These are phyloP conservation scores for Saprolegnia diclina DNA, from an alignment of 352 stramenopile species.

Conservation along the genomic window DNA sequence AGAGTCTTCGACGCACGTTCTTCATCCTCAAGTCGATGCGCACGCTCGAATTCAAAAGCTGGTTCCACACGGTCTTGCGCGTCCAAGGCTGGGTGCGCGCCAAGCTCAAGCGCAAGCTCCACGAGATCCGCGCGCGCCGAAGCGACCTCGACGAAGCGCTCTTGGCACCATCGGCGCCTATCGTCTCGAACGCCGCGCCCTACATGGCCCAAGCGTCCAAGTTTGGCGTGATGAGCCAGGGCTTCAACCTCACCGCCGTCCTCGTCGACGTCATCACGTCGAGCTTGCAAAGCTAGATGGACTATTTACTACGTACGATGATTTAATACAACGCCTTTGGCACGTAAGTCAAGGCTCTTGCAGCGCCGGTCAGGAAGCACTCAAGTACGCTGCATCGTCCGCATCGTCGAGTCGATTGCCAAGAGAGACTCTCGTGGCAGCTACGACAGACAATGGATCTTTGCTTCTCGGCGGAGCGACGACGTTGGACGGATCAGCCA, in stretches of 20 bases:
- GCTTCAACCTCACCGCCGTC: constrained; percentile 63
- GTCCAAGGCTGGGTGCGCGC: constrained; percentile 64
- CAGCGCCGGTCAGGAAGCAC: no score
- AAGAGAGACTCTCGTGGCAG: no score
- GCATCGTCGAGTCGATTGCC: no score
- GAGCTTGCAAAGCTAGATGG: not conserved
- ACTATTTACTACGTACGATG: no score
- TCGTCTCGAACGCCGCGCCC: constrained; percentile 59
- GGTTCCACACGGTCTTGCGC: constrained; percentile 66
- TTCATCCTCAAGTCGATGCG: constrained; percentile 79
- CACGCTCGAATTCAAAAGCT: constrained; percentile 74
- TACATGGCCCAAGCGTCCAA: constrained; percentile 38
- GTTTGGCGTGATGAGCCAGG: constrained; percentile 42
- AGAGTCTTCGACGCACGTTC: constrained; percentile 65
- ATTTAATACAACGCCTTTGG: no score
- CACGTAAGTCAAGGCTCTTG: no score
- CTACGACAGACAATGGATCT: no score
- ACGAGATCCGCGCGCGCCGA: constrained; percentile 46
- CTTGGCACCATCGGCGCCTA: constrained; percentile 30
- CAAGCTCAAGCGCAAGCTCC: constrained; percentile 44
- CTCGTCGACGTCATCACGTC: constrained; percentile 50
- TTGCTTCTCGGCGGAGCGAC: no score
- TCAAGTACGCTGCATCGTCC: no score
- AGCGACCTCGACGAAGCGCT: constrained; percentile 5
- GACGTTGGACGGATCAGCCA: no score